phyloP scores from a whole-genome alignment of 129 eudicot species.

The Gnaphalium uliginosum region DNA sequence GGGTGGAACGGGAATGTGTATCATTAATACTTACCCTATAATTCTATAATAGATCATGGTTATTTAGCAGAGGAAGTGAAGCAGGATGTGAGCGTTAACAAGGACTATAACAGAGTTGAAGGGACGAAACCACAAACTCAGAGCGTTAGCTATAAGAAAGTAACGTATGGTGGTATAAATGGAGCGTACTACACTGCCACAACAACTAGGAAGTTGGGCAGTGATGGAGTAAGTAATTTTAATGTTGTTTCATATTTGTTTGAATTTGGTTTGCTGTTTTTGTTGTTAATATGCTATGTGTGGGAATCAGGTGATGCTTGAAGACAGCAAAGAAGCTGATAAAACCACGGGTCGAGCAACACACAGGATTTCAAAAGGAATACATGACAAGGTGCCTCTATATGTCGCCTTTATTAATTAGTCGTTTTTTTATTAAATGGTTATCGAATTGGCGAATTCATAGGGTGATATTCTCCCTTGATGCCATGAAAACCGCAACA shows the following conservation, averaged over 20 bases:
- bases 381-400: slow-evolving; percentile 65
- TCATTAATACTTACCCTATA: not conserved
- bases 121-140: slow-evolving; percentile 36
- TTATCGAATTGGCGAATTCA: not conserved
- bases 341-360: slow-evolving; percentile 77
- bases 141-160: slow-evolving; percentile 57
- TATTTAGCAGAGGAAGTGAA: slow-evolving; percentile 46
- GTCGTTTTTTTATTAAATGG: not conserved
- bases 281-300: slow-evolving; percentile 5
- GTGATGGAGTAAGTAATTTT: slow-evolving; percentile 65
- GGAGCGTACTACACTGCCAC: slow-evolving; percentile 80
- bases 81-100: slow-evolving; percentile 18
- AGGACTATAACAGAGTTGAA: slow-evolving; percentile 29
- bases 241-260: not conserved
- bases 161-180: slow-evolving; percentile 82
- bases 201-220: slow-evolving; percentile 53
- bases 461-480: not conserved
- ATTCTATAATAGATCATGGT: slow-evolving; percentile 1
- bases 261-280: not conserved
- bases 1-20: not conserved
- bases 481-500: not conserved
- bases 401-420: not conserved
- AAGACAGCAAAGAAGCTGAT: slow-evolving; percentile 87
- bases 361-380: slow-evolving; percentile 79
- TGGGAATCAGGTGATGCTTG: slow-evolving; percentile 52